These are phyloP conservation scores for Gyrodon lividus DNA, from an alignment of 768 basidiomycete genomes.

Conservation along the genomic window DNA sequence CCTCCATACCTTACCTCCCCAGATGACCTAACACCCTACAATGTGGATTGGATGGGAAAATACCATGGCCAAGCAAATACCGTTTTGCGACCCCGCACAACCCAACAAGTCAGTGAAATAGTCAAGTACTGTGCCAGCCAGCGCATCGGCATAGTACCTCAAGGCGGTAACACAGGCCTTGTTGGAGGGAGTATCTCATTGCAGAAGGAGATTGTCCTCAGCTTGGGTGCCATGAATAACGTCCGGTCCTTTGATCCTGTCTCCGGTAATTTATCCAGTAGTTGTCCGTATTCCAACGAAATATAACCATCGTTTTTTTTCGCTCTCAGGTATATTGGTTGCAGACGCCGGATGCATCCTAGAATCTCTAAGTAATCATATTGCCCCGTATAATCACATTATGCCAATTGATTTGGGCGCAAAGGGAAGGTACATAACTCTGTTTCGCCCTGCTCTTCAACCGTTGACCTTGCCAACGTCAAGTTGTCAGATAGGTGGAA, in stretches of 20 bases:
- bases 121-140: slow-evolving; percentile 83
- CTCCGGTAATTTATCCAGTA: slow-evolving; percentile 52
- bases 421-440: slow-evolving; percentile 74
- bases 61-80: slow-evolving; percentile 83
- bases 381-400: slow-evolving; percentile 86
- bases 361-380: slow-evolving; percentile 81
- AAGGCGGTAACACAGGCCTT: slow-evolving; percentile 97
- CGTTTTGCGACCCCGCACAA: slow-evolving; percentile 86
- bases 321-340: slow-evolving; percentile 71
- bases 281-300: slow-evolving; percentile 3
- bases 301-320: slow-evolving; percentile 6
- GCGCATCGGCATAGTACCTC: slow-evolving; percentile 89
- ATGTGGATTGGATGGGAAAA: slow-evolving; percentile 96
- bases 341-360: slow-evolving; percentile 95
- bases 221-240: slow-evolving; percentile 75
- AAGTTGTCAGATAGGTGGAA: slow-evolving; percentile 97
- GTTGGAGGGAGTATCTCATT: slow-evolving; percentile 94
- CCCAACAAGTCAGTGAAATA: slow-evolving; percentile 84
- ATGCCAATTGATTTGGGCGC: slow-evolving; percentile 96
- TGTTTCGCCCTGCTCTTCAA: not conserved
- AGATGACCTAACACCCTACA: slow-evolving; percentile 75
- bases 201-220: slow-evolving; percentile 84
- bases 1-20: slow-evolving; percentile 44
- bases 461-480: slow-evolving; percentile 1
- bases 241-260: slow-evolving; percentile 82